Base-by-base conservation (phyloP, 495 filamentous ascomycete genomes). In the Talaromyces borbonicus region DNA sequence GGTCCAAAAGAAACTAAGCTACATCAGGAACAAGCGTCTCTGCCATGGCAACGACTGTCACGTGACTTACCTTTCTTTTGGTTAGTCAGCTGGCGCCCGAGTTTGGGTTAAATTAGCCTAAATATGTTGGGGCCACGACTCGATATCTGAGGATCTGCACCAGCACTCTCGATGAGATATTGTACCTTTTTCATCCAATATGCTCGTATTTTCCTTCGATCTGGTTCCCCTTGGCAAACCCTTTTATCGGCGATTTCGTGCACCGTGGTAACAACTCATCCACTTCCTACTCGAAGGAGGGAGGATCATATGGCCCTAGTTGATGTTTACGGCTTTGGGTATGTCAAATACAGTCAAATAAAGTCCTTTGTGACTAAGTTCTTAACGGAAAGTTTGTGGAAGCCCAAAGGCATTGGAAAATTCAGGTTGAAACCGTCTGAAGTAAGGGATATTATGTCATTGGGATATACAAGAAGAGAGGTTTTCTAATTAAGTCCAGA, bases 241-340 rank as follows among this genome's bases (percentile, higher is more conserved):
- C 37, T 40, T 40, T 20, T 40, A 20, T 40, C 37, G 8, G 18
- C 37, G 7, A 40, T 40, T 20, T 40, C 37, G 18, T 40, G 37
- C 37, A 40, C 37, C 8, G 14, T 22, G 4, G 16, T 40, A 22
- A 40, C 37, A 5, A 20, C 24, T 40, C 24, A 40, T 22, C 37
- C 37, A 16, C 37, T 40, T 40, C 37, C 37, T 40, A 20, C 37
- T 40, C 37, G 37, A 40, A 40, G 11, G 16, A 40, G 37, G 20
- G 37, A 40, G 8, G 37, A 40, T 12, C 24, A 20, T 40, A 19
- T 20, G n/a, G 15, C 18, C 37, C 37, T 20, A 40, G 37, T 40
- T 8, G 37, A 40, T 40, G 37, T 40, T 12, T 20, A 20, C 24
- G 37, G 37, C 18, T 22, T 40, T 40, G 37, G 37, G 24, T 40